These are phyloP conservation scores for Amylocarpus encephaloides DNA, from an alignment of 2,329 filamentous ascomycete species.

Conservation along the genomic window DNA sequence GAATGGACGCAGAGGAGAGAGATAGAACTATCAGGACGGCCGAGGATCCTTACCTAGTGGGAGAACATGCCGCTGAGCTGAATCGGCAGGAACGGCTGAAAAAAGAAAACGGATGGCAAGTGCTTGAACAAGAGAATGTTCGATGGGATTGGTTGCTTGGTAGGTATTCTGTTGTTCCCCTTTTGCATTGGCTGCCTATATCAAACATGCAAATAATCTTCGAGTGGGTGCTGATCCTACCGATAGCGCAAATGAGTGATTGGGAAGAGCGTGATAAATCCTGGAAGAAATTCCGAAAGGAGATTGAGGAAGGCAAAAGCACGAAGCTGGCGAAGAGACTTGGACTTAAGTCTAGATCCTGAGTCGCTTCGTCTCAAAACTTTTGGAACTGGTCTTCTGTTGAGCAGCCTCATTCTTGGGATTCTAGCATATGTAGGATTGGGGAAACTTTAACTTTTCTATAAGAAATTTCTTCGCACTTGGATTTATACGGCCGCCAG, in stretches of 20 bases:
- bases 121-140: constrained; percentile 50
- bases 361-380: too few relatives aligned
- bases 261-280: constrained; percentile 35
- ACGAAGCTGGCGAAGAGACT: constrained; percentile 20
- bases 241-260: constrained; percentile 36
- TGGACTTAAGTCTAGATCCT: constrained; percentile 9
- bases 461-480: too few relatives aligned
- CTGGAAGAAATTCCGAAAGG: constrained; percentile 32
- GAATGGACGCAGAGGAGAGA: constrained; percentile 17
- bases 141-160: constrained; percentile 57
- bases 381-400: too few relatives aligned
- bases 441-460: too few relatives aligned
- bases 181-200: not conserved
- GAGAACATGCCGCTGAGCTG: constrained; percentile 54
- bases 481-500: too few relatives aligned
- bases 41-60: constrained; percentile 63
- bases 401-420: too few relatives aligned
- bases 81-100: constrained; percentile 51
- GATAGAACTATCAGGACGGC: constrained; percentile 36
- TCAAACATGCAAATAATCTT: not conserved
- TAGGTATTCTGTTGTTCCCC: constrained; percentile 37
- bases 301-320: constrained; percentile 22
- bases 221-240: not conserved
- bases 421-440: too few relatives aligned
- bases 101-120: constrained; percentile 44